phyloP scores from a whole-genome alignment of 768 basidiomycete species.

The Leccinum aurantiacum region DNA sequence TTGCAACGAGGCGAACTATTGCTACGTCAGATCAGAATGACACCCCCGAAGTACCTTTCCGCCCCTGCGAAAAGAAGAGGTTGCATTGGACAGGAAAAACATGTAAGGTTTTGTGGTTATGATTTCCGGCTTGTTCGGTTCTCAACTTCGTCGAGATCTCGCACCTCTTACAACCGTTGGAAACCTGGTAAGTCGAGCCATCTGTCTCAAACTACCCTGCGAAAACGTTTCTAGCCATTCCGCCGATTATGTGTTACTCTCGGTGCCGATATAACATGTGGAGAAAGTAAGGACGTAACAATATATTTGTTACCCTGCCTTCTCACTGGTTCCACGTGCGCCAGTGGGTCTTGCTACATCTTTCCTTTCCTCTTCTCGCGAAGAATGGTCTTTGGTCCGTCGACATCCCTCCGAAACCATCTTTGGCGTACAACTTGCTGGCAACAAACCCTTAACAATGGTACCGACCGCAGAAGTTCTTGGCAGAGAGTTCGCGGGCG shows the following conservation, averaged over 20 bases:
- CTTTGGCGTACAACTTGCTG: slow-evolving; percentile 93
- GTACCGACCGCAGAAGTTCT: slow-evolving; percentile 83
- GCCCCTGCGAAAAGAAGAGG: slow-evolving; percentile 82
- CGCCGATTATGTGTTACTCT: slow-evolving; percentile 82
- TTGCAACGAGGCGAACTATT: slow-evolving; percentile 38
- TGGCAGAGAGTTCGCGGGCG: slow-evolving; percentile 59
- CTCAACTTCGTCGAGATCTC: slow-evolving; percentile 43
- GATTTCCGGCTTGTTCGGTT: slow-evolving; percentile 24
- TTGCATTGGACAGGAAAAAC: slow-evolving; percentile 85
- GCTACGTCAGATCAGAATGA: slow-evolving; percentile 43
- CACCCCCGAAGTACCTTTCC: slow-evolving; percentile 65
- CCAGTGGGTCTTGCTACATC: slow-evolving; percentile 92
- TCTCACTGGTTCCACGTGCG: neutral
- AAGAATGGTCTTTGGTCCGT: slow-evolving; percentile 93
- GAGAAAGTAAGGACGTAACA: slow-evolving; percentile 64
- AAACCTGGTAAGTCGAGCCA: slow-evolving; percentile 61
- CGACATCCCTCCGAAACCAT: slow-evolving; percentile 82
- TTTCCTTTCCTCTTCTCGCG: slow-evolving; percentile 82
- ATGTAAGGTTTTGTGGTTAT: slow-evolving; percentile 47
- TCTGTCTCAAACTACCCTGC: neutral
- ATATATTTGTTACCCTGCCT: neutral
- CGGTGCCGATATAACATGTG: slow-evolving; percentile 93
- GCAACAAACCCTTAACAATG: slow-evolving; percentile 77
- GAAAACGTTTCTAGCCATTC: slow-evolving; percentile 64
- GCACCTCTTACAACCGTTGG: slow-evolving; percentile 93